Conservation (phyloP, 1,284 basidiomycete genomes). For the Ceraceosorus guamensis region DNA sequence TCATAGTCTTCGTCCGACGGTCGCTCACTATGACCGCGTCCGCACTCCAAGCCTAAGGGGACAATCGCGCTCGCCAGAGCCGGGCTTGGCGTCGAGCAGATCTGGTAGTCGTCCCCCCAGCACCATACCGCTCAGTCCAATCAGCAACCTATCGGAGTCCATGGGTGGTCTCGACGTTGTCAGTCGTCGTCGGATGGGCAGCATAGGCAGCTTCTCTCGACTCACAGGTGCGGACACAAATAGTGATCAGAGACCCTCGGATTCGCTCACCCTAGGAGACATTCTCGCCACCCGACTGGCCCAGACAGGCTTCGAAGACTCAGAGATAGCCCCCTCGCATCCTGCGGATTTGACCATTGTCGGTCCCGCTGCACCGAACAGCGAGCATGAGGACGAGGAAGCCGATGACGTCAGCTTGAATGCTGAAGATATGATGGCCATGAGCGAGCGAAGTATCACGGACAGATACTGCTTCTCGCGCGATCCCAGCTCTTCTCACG, state of each 20-base stretch:
- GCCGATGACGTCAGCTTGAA: constrained; percentile 30
- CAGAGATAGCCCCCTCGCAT: no score
- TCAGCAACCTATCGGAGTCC: background rate
- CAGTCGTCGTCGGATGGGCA: background rate
- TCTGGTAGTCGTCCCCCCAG: constrained; percentile 22
- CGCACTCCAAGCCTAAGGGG: constrained; percentile 33
- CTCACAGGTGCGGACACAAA: constrained; percentile 1
- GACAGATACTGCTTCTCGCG: constrained; percentile 11
- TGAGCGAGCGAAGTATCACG: constrained; percentile 2
- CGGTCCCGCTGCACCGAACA: no score
- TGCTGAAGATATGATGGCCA: constrained; percentile 33
- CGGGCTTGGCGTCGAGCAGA: constrained; percentile 17
- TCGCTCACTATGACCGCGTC: constrained; percentile 37
- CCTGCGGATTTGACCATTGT: no score
- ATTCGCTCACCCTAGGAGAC: no score
- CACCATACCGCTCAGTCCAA: constrained; percentile 17
- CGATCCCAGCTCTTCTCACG: background rate
- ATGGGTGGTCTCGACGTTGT: background rate
- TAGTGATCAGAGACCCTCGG: no score
- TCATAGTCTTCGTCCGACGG: constrained; percentile 23
- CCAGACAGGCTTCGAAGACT: no score
- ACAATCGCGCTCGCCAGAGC: constrained; percentile 25
- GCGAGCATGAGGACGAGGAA: background rate
- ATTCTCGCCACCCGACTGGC: no score
- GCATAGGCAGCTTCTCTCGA: background rate